A percentile compares a stretch with the other conserved stretches of the same genome.
phyloP scores from a whole-genome alignment of 768 basidiomycete genomes.

The Leccinum olivaceopallidum region DNA sequence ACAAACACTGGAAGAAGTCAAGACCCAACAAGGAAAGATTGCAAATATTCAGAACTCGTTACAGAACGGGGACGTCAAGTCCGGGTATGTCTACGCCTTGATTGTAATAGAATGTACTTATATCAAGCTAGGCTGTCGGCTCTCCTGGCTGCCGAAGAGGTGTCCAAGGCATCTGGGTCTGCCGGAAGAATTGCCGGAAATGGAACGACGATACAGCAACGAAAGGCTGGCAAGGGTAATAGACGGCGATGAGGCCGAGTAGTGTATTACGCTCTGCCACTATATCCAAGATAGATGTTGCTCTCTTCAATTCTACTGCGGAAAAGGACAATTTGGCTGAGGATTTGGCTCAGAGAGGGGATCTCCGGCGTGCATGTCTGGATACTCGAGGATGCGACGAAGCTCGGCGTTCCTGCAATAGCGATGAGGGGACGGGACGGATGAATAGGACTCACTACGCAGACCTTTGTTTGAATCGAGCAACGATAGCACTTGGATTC shows the following conservation, averaged over 20 bases:
- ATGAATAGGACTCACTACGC: neutral
- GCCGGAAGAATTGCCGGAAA: constrained; percentile 21
- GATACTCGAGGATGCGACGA: constrained; percentile 58
- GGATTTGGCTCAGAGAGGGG: constrained; percentile 9
- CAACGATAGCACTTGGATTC: constrained; percentile 51
- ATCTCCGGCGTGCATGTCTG: constrained; percentile 24
- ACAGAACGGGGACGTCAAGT: constrained; percentile 57
- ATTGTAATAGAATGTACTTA: constrained; percentile 5
- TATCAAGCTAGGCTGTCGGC: constrained; percentile 41
- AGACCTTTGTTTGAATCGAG: constrained; percentile 71
- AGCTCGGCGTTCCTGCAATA: constrained; percentile 50
- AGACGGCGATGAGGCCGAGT: constrained; percentile 31
- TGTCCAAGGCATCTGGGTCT: constrained; percentile 31
- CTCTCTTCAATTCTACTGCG: neutral
- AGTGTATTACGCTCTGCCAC: constrained; percentile 3
- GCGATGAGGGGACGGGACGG: constrained; percentile 14
- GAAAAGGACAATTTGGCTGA: constrained; percentile 13
- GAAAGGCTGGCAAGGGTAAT: constrained; percentile 38
- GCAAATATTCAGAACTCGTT: constrained; percentile 55
- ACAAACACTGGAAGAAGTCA: constrained; percentile 63
- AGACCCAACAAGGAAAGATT: constrained; percentile 58
- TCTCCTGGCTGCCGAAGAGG: constrained; percentile 42
- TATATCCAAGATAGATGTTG: neutral
- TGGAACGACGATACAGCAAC: constrained; percentile 27
- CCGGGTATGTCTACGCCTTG: constrained; percentile 44